Base-by-base conservation (phyloP, 805 yeast genomes). In the Lachancea quebecensis region DNA sequence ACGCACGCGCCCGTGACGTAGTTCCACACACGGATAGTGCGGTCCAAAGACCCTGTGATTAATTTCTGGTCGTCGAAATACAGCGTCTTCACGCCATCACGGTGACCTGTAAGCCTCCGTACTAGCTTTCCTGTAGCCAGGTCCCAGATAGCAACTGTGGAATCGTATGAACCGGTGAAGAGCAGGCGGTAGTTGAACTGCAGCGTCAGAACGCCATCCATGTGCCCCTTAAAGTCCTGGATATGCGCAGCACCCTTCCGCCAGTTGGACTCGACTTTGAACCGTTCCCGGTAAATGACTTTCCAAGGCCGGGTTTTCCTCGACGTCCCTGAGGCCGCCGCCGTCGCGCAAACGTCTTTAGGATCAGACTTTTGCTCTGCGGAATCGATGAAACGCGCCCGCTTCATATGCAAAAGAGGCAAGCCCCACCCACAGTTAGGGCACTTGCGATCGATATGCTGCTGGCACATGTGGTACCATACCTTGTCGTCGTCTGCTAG, bases 401-500 rank as follows among this genome's bases (percentile, higher is more conserved):
- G 72, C 60, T 82, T 85, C 80, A 89, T 87, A 58, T 89, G 96
- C 79, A 93, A 77, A 48, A 93, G 69, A 2, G 99, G 99, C 52
- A 93, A 72, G 4, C 99, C 99, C 99, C 99, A 93, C 12, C 99
- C 99, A 68, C 99, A 93, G 59, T 87, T 87, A 34, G 96, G 95
- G 68, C 99, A 93, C 65, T 93, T 93, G 49, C 95, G 75, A 67
- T 93, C 99, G 45, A 93, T 93, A 65, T 93, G 99, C 67, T 93
- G 99, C 62, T 89, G 96, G 61, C 99, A 93, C 89, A 93, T 83
- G 54, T 91, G 90, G 62, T 91, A 93, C 99, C 99, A 93, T 2
- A 93, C 97, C 41, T 95, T 69, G 59, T 93, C 98, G 61, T 91
- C 97, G 64, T 93, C 96, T 1, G 99, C 98, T 47, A 93, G 69